A percentile compares a stretch with the other conserved stretches of the same genome.
phyloP scores from a whole-genome alignment of 805 yeast genomes.

The Candida wancherniae region DNA sequence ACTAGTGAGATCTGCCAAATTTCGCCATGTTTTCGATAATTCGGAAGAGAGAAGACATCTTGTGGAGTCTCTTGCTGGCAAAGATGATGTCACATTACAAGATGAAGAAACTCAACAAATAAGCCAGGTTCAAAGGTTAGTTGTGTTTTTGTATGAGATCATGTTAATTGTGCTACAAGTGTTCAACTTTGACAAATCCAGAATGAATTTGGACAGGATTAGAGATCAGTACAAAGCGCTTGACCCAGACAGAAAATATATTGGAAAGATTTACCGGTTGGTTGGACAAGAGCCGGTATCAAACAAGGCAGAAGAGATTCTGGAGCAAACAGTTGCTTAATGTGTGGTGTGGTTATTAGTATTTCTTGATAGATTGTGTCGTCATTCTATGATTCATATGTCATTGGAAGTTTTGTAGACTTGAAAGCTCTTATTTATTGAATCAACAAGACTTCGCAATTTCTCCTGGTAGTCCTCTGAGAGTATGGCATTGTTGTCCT shows the following conservation, averaged over 20 bases:
- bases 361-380: no score
- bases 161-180: conserved; percentile 28
- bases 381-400: no score
- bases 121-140: conserved; percentile 19
- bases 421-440: no score
- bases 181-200: conserved; percentile 36
- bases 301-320: neutral
- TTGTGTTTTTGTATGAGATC: conserved; percentile 32
- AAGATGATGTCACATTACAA: conserved; percentile 4
- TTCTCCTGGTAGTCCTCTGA: no score
- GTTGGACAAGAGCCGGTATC: conserved; percentile 22
- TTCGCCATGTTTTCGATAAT: conserved; percentile 27
- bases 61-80: conserved; percentile 26
- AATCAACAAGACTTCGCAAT: no score
- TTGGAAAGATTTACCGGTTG: conserved; percentile 32
- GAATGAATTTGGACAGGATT: conserved; percentile 41
- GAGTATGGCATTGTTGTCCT: no score
- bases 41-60: conserved; percentile 25
- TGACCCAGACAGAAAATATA: conserved; percentile 37
- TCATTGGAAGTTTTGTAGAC: no score
- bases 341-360: no score
- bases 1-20: conserved; percentile 28
- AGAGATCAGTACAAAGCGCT: conserved; percentile 34
- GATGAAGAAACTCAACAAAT: conserved; percentile 13
- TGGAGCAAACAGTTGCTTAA: no score